Base-by-base conservation (phyloP, 2,329 filamentous ascomycete species). In the Penicillium sp. region DNA sequence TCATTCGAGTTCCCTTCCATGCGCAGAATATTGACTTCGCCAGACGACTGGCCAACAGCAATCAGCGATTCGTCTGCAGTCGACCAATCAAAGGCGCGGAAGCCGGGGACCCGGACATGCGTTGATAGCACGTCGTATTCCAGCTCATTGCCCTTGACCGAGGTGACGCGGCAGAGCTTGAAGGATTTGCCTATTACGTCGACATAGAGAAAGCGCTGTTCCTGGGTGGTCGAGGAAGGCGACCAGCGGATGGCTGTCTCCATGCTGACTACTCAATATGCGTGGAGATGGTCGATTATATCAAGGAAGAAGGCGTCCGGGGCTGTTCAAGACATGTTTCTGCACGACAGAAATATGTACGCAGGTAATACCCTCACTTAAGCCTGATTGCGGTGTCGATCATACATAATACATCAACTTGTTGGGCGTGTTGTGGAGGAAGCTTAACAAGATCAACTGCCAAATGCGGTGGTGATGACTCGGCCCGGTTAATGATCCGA, bases 51-150 rank as follows among this genome's bases (percentile, higher is more conserved):
- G 23, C 84, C 84, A 12, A 87, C 77, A 20, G 81, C 83, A 28
- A 86, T 80, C 2, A 85, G 69, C 48, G 76, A 75, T 57, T 84
- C 80, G 62, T 85, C 77, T 35, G 74, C 76, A 54, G 81, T 80
- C 6, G 83, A 86, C 83, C 83, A 87, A 68, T 86, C 84, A 68
- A 87, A 87, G 14, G 84, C 83, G 40, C 82, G 82, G 65, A 86
- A 86, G 26, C 80, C 78, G 26, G 83, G 82, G 1, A 86, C 76
- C 60, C 81, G 80, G 62, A 78, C 78, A 56, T 80, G 78, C 1
- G 78, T 76, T 18, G 79, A 77, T 6, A 85, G 65, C 20, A 81
- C 74, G 53, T 81, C 77, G 71, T 84, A 83, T 20, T 75, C 71
- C 53, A 85, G 64, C 18, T 69, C 71, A 14, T 65, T 68, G 47